Conservation (phyloP, 2,329 filamentous ascomycete genomes). For the Colletotrichum sidae region DNA sequence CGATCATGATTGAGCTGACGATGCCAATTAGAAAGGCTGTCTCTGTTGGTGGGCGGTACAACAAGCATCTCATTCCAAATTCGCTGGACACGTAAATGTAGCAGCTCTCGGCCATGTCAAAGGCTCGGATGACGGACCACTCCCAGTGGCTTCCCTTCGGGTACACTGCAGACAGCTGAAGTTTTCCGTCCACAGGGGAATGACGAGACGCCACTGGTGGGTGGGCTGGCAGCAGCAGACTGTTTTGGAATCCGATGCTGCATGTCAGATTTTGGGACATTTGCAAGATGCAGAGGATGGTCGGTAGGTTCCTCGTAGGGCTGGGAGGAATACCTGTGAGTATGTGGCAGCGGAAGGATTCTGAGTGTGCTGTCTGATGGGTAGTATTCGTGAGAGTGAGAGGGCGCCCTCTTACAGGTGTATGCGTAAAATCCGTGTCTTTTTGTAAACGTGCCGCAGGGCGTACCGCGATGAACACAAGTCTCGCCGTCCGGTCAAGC, state of each 20-base stretch:
- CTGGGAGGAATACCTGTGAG: constrained; percentile 30
- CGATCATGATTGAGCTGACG: not conserved
- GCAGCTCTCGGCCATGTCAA: constrained; percentile 26
- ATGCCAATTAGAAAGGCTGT: constrained; percentile 2
- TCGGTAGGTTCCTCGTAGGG: constrained; percentile 32
- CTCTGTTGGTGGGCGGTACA: constrained; percentile 27
- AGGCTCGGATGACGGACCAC: constrained; percentile 24
- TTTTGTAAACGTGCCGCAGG: not conserved
- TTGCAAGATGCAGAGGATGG: constrained; percentile 17
- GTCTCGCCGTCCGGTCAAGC: constrained; percentile 12
- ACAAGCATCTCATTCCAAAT: constrained; percentile 2
- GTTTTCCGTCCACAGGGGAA: constrained; percentile 9
- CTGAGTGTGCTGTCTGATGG: constrained; percentile 21
- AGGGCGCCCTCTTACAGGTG: constrained; percentile 10
- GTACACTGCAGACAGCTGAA: constrained; percentile 23
- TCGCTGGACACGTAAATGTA: constrained; percentile 24
- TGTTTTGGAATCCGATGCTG: constrained; percentile 33
- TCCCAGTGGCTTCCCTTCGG: constrained; percentile 15
- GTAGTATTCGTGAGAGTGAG: constrained; percentile 5
- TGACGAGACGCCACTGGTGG: constrained; percentile 20
- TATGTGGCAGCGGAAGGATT: constrained; percentile 36
- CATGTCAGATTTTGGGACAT: constrained; percentile 33
- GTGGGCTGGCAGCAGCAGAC: constrained; percentile 18
- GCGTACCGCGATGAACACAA: constrained; percentile 1
- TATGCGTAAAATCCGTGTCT: constrained; percentile 6